Percentiles rank a stretch among this genome's conserved stretches.
Evolutionary conservation across 345 rosid genomes (phyloP).

Genomic region (Camelina sativa): DNA sequence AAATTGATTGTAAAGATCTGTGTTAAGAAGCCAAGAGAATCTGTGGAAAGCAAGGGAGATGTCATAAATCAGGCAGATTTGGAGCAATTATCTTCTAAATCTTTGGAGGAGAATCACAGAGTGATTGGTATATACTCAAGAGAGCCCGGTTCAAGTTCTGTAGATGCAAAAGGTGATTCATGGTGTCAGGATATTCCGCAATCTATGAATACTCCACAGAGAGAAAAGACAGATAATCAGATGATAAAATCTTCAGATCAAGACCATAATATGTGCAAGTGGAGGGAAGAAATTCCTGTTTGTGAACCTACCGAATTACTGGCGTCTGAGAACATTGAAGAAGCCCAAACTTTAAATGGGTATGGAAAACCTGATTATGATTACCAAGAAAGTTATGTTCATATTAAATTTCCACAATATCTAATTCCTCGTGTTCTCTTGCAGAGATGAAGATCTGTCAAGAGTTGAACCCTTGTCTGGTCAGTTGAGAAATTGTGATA

Average conservation of each 20-base stretch:
- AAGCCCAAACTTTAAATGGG: slow-evolving; percentile 46
- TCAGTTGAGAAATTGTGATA: slow-evolving; percentile 38
- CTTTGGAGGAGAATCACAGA: slow-evolving; percentile 44
- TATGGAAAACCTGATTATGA: slow-evolving; percentile 45
- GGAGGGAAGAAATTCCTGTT: slow-evolving; percentile 53
- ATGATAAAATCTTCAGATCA: slow-evolving; percentile 50
- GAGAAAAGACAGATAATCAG: slow-evolving; percentile 37
- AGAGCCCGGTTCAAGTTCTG: slow-evolving; percentile 52
- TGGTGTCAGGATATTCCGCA: slow-evolving; percentile 44
- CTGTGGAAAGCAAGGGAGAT: slow-evolving; percentile 47
- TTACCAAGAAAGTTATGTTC: slow-evolving; percentile 8
- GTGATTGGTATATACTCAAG: slow-evolving; percentile 45
- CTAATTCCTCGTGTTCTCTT: slow-evolving; percentile 43
- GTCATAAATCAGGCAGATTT: slow-evolving; percentile 44
- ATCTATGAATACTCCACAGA: slow-evolving; percentile 44
- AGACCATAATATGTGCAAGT: slow-evolving; percentile 49
- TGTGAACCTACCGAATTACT: slow-evolving; percentile 36
- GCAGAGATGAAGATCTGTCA: slow-evolving; percentile 54
- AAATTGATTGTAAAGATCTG: slow-evolving; percentile 79
- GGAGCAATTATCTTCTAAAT: slow-evolving; percentile 48
- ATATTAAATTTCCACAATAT: slow-evolving; percentile 20
- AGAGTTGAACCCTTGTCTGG: slow-evolving; percentile 39
- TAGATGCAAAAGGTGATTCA: slow-evolving; percentile 47
- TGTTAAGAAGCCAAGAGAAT: slow-evolving; percentile 55
- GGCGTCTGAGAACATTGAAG: slow-evolving; percentile 44